Evolutionary conservation across 148 eudicot species (phyloP).

Genomic region (Cornus suecica): DNA sequence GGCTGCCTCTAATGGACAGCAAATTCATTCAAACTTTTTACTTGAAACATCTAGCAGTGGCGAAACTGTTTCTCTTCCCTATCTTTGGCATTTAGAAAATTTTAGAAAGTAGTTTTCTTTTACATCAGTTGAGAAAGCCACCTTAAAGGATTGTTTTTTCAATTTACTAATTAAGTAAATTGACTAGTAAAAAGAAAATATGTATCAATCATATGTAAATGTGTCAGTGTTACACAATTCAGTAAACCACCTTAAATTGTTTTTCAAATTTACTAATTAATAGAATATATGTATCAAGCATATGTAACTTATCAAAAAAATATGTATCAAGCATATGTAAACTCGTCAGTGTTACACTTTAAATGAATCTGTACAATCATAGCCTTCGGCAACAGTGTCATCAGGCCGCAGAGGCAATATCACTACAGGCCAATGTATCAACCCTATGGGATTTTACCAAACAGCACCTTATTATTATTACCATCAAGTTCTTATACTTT

Average conservation of each 20-base stretch:
- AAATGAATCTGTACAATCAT: too few relatives aligned
- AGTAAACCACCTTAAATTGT: not conserved
- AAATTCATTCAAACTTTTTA: not conserved
- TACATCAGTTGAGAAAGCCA: not conserved
- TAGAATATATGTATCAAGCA: not conserved
- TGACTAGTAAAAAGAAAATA: too few relatives aligned
- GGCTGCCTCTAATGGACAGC: not conserved
- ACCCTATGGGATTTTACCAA: too few relatives aligned
- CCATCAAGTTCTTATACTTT: too few relatives aligned
- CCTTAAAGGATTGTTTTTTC: not conserved
- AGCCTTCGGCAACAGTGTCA: too few relatives aligned
- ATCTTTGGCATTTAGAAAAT: not conserved
- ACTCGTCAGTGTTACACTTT: not conserved
- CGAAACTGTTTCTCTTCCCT: not conserved
- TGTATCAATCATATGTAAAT: too few relatives aligned
- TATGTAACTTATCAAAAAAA: not conserved
- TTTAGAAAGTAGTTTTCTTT: not conserved
- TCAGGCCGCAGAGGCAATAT: too few relatives aligned
- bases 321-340: not conserved
- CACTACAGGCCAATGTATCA: too few relatives aligned
- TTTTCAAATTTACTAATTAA: not conserved
- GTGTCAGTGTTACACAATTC: not conserved
- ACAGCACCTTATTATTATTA: too few relatives aligned
- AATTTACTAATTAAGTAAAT: too few relatives aligned
- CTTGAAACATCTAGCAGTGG: not conserved